Percentiles rank a stretch among this genome's conserved stretches.
Evolutionary conservation across 768 basidiomycete species (phyloP).

Genomic region (Glaciozyma antarctica): DNA sequence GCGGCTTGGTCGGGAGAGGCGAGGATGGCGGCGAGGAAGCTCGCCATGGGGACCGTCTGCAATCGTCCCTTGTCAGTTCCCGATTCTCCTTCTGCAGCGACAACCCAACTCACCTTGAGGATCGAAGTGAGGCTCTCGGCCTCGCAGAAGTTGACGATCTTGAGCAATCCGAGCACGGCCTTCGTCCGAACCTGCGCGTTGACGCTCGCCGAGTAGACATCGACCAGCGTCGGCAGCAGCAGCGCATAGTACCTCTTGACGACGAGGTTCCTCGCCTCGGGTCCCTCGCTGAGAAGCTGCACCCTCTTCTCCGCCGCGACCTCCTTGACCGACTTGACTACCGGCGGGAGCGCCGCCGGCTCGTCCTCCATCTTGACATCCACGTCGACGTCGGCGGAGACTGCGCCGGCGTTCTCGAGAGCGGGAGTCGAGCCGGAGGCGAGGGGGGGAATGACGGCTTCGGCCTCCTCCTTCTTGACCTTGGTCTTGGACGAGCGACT

Average conservation of each 20-base stretch:
- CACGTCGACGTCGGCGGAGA: slow-evolving; percentile 1
- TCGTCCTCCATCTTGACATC: slow-evolving; percentile 30
- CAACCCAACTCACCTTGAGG: slow-evolving; percentile 56
- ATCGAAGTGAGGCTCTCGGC: slow-evolving; percentile 62
- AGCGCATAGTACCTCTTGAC: slow-evolving; percentile 77
- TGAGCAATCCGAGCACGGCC: slow-evolving; percentile 74
- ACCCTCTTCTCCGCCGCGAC: slow-evolving; percentile 50
- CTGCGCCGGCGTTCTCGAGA: slow-evolving; percentile 5
- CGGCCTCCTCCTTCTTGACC: slow-evolving; percentile 28
- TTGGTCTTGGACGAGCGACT: slow-evolving; percentile 27
- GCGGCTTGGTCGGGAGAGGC: slow-evolving; percentile 79
- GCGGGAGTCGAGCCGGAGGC: not conserved
- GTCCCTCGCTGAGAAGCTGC: slow-evolving; percentile 46
- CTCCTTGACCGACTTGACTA: slow-evolving; percentile 32
- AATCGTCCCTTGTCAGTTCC: not conserved
- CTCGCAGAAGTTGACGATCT: slow-evolving; percentile 82
- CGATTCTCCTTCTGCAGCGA: not conserved
- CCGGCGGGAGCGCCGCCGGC: slow-evolving; percentile 36
- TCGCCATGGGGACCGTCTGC: slow-evolving; percentile 86
- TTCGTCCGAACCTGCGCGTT: slow-evolving; percentile 76
- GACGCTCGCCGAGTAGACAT: slow-evolving; percentile 98
- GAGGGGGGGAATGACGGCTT: not conserved
- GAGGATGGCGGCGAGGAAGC: slow-evolving; percentile 86
- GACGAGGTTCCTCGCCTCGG: slow-evolving; percentile 50
- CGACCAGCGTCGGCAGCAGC: slow-evolving; percentile 85